Conservation (phyloP, 176 grass and related monocot species). For the Oryza coarctata region DNA sequence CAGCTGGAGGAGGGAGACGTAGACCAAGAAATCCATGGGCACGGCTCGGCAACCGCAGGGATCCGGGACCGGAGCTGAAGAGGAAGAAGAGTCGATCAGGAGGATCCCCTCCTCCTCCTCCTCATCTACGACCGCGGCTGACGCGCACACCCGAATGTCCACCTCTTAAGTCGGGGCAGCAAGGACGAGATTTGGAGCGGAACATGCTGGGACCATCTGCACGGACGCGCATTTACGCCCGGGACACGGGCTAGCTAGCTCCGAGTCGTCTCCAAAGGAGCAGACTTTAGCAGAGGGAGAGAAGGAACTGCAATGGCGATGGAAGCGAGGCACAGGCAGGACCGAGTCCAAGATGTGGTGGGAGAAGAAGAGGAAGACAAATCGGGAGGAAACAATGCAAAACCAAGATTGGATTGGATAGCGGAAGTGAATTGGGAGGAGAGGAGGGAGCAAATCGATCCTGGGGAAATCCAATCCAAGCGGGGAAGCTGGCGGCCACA, state of each 20-base stretch:
- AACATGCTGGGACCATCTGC: neutral
- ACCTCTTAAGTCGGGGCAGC: conserved; percentile 6
- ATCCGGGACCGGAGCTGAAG: neutral
- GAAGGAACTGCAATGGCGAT: conserved; percentile 14
- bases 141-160: neutral
- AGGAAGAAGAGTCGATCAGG: neutral
- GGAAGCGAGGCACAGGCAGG: neutral
- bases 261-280: neutral
- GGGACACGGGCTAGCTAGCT: neutral
- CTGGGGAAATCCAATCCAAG: conserved; percentile 15
- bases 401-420: neutral
- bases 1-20: conserved; percentile 25
- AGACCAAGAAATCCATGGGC: conserved; percentile 24
- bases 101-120: conserved; percentile 9
- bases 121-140: neutral
- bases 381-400: neutral
- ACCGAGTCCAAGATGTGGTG: neutral
- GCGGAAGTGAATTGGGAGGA: conserved; percentile 4
- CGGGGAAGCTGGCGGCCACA: neutral
- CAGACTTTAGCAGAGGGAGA: neutral
- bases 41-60: neutral
- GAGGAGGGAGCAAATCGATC: neutral
- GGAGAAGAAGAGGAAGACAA: neutral
- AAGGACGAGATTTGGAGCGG: conserved; percentile 37
- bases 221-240: conserved; percentile 40